Percentiles rank a stretch among this genome's conserved stretches.
Conservation (phyloP, 192 early-diverging fungal genomes). For the Chytriomyces sp. region DNA sequence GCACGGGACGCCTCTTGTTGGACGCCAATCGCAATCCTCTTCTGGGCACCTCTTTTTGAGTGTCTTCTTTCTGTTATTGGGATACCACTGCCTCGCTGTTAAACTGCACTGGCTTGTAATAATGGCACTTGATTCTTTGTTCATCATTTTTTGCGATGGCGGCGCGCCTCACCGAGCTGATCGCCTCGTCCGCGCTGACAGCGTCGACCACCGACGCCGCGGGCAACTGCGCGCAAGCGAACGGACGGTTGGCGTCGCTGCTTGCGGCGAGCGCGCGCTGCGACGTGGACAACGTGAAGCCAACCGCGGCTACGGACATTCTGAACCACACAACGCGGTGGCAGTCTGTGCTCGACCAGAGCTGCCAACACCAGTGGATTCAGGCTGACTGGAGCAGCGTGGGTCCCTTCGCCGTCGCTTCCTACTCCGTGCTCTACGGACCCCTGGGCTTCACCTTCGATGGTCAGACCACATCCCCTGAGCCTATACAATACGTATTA, state of each 20-base stretch:
- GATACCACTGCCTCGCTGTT: too few relatives aligned
- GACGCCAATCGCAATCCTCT: not conserved
- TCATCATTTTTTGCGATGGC: not conserved
- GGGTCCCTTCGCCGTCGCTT: not conserved
- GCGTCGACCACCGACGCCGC: not conserved
- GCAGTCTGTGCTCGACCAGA: conserved; percentile 8
- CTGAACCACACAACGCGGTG: not conserved
- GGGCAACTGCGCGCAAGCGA: not conserved
- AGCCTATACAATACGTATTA: not conserved
- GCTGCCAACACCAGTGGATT: not conserved
- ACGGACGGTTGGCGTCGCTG: too few relatives aligned
- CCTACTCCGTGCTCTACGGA: not conserved
- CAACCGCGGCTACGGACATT: not conserved
- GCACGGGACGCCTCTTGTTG: not conserved
- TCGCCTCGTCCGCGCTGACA: not conserved
- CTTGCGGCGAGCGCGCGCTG: not conserved
- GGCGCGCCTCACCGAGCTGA: not conserved
- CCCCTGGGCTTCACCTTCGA: not conserved
- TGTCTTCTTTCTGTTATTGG: too few relatives aligned
- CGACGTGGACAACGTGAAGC: not conserved
- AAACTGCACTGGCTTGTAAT: not conserved
- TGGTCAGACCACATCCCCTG: not conserved
- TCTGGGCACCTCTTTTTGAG: not conserved
- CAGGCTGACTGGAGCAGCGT: not conserved
- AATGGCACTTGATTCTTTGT: not conserved